A percentile compares a stretch with the other conserved stretches of the same genome.
Conservation (phyloP, 2,329 filamentous ascomycete species). For the Colletotrichum costaricense region DNA sequence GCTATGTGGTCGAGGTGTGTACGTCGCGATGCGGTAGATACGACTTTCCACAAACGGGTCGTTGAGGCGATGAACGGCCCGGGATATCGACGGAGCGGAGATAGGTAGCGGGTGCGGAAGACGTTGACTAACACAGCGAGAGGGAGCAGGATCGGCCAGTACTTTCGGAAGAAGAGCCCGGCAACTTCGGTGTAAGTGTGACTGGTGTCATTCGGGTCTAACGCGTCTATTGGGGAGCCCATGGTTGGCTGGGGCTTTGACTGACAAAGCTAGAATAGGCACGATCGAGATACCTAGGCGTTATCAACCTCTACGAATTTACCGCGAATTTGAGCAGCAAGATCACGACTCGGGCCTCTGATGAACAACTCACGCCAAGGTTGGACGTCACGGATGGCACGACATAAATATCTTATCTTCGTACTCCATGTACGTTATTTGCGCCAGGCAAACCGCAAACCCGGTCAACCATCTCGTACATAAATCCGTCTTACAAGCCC, state of each 20-base stretch:
- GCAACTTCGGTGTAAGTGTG: conserved; percentile 14
- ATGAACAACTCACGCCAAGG: not conserved
- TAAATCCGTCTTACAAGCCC: not conserved
- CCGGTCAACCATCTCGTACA: not conserved
- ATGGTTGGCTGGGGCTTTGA: not conserved
- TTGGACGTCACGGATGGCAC: not conserved
- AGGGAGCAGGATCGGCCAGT: conserved; percentile 55
- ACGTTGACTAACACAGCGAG: conserved; percentile 52
- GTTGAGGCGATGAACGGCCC: conserved; percentile 75
- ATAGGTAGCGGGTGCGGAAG: conserved; percentile 58
- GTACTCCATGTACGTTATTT: not conserved
- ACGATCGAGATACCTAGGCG: not conserved
- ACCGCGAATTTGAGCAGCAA: not conserved
- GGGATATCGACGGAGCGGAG: conserved; percentile 76
- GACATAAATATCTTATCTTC: not conserved
- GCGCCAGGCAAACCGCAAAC: not conserved
- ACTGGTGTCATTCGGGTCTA: not conserved
- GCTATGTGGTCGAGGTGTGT: conserved; percentile 56
- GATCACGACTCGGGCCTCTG: not conserved
- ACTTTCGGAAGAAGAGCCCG: not conserved
- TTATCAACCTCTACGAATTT: not conserved
- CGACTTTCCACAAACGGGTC: conserved; percentile 54
- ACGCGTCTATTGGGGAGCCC: not conserved
- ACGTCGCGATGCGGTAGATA: conserved; percentile 49
- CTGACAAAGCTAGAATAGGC: not conserved